Conservation (phyloP, 257 asterid species). For the Solanum acaule region DNA sequence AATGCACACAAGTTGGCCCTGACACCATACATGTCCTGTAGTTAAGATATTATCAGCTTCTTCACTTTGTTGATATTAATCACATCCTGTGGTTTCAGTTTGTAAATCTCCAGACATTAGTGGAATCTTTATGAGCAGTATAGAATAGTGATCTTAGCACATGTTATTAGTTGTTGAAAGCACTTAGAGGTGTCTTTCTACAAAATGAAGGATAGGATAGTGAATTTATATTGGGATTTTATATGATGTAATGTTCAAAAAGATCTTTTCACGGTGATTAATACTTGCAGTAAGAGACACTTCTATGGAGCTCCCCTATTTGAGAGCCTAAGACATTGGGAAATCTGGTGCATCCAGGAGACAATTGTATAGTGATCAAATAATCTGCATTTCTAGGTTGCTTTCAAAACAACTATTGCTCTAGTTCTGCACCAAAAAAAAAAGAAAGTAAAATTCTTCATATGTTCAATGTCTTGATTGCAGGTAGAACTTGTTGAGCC, state of each 20-base stretch:
- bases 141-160: not conserved
- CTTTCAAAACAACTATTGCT: not conserved
- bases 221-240: not conserved
- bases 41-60: not conserved
- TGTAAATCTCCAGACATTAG: not conserved
- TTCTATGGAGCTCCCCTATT: not conserved
- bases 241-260: not conserved
- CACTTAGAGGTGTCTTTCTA: not conserved
- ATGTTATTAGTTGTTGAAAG: not conserved
- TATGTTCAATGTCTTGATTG: slow-evolving; percentile 4
- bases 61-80: not conserved
- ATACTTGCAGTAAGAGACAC: not conserved
- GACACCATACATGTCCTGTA: not conserved
- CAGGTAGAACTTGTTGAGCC: slow-evolving; percentile 80
- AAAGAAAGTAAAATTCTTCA: not conserved
- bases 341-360: not conserved
- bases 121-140: not conserved
- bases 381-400: not conserved
- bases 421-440: not conserved
- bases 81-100: not conserved
- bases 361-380: not conserved
- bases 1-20: not conserved
- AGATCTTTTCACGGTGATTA: not conserved
- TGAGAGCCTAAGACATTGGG: not conserved
- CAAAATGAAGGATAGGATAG: not conserved